These are phyloP conservation scores for Phytophthora aleatoria DNA, from an alignment of 352 stramenopile genomes.

Conservation along the genomic window DNA sequence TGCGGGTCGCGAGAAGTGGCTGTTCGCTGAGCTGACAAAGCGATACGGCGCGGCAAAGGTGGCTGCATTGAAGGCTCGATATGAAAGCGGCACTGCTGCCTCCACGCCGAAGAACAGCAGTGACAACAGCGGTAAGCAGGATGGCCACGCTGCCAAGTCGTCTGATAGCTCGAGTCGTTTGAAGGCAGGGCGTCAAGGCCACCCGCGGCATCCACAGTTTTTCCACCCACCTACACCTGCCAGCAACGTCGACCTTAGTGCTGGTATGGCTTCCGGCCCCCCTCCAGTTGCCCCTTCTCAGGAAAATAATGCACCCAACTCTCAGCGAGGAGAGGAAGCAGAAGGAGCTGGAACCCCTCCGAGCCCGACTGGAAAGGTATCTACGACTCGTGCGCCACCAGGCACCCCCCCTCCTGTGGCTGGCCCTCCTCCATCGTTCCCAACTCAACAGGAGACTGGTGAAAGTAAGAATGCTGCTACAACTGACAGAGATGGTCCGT, in stretches of 20 bases:
- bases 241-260: slow-evolving; percentile 16
- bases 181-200: slow-evolving; percentile 29
- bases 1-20: slow-evolving; percentile 58
- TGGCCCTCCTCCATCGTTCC: slow-evolving; percentile 11
- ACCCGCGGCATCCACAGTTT: slow-evolving; percentile 40
- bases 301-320: slow-evolving; percentile 1
- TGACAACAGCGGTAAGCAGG: slow-evolving; percentile 3
- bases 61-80: slow-evolving; percentile 36
- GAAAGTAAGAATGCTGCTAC: slow-evolving; percentile 3
- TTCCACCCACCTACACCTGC: slow-evolving; percentile 29
- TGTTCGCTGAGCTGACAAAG: slow-evolving; percentile 70
- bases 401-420: slow-evolving; percentile 11
- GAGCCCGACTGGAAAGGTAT: background rate
- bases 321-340: slow-evolving; percentile 9
- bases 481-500: slow-evolving; percentile 7
- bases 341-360: background rate
- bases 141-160: slow-evolving; percentile 9
- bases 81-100: slow-evolving; percentile 20
- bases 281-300: background rate
- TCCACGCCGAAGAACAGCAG: background rate
- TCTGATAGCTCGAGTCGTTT: slow-evolving; percentile 4
- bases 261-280: slow-evolving; percentile 4
- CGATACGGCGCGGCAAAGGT: slow-evolving; percentile 66
- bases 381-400: background rate
- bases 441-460: slow-evolving; percentile 2